A percentile compares a stretch with the other conserved stretches of the same genome.
Conservation (phyloP, 1,284 basidiomycete genomes). For the Marasmius oreades region DNA sequence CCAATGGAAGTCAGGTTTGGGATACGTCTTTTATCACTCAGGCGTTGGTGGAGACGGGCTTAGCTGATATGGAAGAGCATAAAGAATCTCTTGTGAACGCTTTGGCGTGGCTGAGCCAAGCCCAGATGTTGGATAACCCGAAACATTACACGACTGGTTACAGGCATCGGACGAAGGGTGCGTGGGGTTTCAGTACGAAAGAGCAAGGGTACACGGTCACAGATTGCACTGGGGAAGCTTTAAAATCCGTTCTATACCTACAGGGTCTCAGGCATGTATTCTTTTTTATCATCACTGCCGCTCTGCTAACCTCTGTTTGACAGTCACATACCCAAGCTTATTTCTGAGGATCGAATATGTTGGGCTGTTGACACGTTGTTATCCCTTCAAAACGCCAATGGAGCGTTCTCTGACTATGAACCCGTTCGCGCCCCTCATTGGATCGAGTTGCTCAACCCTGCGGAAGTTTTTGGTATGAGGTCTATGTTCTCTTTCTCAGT, state of each 20-base stretch:
- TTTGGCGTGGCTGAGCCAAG: slow-evolving; percentile 87
- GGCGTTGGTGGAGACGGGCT: slow-evolving; percentile 87
- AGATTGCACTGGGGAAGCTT: slow-evolving; percentile 94
- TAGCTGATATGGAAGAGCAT: slow-evolving; percentile 78
- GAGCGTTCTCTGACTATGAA: slow-evolving; percentile 96
- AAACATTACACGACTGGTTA: slow-evolving; percentile 70
- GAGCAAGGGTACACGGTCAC: slow-evolving; percentile 97
- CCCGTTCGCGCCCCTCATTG: slow-evolving; percentile 78
- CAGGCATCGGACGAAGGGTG: slow-evolving; percentile 90
- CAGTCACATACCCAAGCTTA: slow-evolving; percentile 71
- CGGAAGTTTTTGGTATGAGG: slow-evolving; percentile 86
- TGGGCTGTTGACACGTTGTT: slow-evolving; percentile 89
- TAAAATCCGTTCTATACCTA: slow-evolving; percentile 91
- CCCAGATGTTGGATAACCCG: slow-evolving; percentile 88
- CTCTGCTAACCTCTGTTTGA: background rate
- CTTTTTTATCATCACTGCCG: background rate
- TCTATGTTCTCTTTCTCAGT: background rate
- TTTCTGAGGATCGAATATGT: slow-evolving; percentile 76
- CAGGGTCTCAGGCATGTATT: slow-evolving; percentile 76
- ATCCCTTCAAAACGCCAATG: slow-evolving; percentile 83
- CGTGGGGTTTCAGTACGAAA: slow-evolving; percentile 89
- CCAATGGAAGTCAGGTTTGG: slow-evolving; percentile 97
- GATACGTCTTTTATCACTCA: slow-evolving; percentile 92
- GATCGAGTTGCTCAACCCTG: slow-evolving; percentile 86
- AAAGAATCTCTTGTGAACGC: slow-evolving; percentile 62